Base-by-base conservation (phyloP, 305 asterid species). In the Caryopteris hybrid region DNA sequence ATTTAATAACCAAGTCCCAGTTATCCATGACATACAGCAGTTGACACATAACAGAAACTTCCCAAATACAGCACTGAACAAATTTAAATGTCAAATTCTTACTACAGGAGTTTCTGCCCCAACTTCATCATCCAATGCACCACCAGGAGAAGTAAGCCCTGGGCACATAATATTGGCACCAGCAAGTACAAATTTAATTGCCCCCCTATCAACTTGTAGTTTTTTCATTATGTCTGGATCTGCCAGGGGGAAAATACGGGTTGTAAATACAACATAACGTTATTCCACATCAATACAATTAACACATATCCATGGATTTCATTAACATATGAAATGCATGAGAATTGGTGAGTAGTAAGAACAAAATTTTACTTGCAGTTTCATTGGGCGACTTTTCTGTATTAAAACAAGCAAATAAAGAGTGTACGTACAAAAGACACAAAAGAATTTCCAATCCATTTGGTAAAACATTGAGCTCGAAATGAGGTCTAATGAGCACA, bases 101-200 rank as follows among this genome's bases (percentile, higher is more conserved):
- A 94, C 99, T 65, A 94, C 97, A 10, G 97, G 98, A 62, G 96
- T 76, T 73, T 94, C 99, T 23, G 93, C 87, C 68, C 64, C 92
- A 25, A 91, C 98, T 74, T 87, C 88, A n/a, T 86, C 89, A 66
- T 94, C 99, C 85, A 94, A 79, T 48, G 76, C 96, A 76, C 99
- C 99, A 36, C 99, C 99, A 54, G 96, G 93, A 74, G 99, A 94
- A 10, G 99, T 94, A 52, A 94, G 96, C 47, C 99, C 99, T 2
- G 99, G 99, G 73, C 99, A 94, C 99, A 94, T 94, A 75, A 94
- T 91, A 84, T 94, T 94, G 74, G 99, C 99, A 78, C 99, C 99
- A 71, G 99, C 79, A 56, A 94, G 96, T 63, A 94, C 98, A 84
- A 80, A 91, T 78, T 70, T 89, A 71, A 94, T 89, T 0, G 99